Evolutionary conservation across 2,329 filamentous ascomycete species (phyloP), one percentile per base, ranked within the genome.

Genomic region (Juglanconis juglandina): DNA sequence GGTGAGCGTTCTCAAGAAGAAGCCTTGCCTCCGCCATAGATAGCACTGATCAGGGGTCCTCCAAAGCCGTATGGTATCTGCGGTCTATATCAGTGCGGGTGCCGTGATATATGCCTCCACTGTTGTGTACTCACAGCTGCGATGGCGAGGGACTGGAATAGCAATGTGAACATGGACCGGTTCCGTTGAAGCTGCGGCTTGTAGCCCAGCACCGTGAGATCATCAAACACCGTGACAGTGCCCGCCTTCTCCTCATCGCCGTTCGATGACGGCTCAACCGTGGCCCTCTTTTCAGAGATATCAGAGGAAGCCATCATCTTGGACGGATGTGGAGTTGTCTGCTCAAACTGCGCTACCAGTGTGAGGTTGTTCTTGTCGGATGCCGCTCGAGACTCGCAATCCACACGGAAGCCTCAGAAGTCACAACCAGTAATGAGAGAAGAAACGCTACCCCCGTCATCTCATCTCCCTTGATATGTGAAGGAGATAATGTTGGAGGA

Each of bases 121-220:
- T 1, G 2, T 6, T 10, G 42, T 11, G 5, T 9, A 59, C 69
- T 61, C 63, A 75, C 73, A 24, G 84, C 83, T 35, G 84, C 83
- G 35, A 87, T 86, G 30, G 84, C 83, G 7, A 87, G 73, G 0
- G 81, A 81, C 69, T 87, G 84, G 68, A 87, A 87, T 11, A 87
- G 75, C 1, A 88, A 73, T 0, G 83, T 86, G 63, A 81, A 76
- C 66, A 87, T 78, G 0, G 84, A 86, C 37, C 85, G 78, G 63
- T 87, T 87, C 30, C 83, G 79, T 24, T 70, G 73, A 17, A 88
- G 73, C 66, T 85, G 82, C 4, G 81, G 78, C 59, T 77, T 81
- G 71, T 88, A 88, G 34, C 85, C 83, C 30, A 87, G 73, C 17
- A 70, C 59, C 24, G 68, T 72, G 53, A 76, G 66, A 53, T 69